Conservation (phyloP, 2,329 filamentous ascomycete species). For the Coniochaeta ligniaria region DNA sequence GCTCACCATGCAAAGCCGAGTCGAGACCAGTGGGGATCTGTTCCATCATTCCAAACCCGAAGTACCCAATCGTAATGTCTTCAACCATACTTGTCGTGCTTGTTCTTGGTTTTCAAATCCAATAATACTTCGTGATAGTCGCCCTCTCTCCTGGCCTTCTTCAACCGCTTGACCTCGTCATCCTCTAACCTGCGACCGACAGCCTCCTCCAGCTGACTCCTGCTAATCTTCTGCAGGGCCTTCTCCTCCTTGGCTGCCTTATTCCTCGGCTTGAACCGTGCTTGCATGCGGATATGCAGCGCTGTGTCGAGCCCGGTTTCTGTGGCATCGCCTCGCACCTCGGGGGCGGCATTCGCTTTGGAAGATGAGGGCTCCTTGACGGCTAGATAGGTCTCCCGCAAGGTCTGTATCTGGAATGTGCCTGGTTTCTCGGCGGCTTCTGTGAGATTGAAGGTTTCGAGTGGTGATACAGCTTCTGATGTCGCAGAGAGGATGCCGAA, state of each 20-base stretch:
- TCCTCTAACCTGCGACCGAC: slow-evolving; percentile 72
- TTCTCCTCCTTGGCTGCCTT: slow-evolving; percentile 77
- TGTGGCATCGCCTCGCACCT: slow-evolving; percentile 71
- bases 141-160: slow-evolving; percentile 76
- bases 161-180: slow-evolving; percentile 77
- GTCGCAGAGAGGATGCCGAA: slow-evolving; percentile 71
- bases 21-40: neutral
- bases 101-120: slow-evolving; percentile 83
- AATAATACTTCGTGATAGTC: slow-evolving; percentile 84
- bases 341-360: slow-evolving; percentile 42
- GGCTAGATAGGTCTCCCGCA: slow-evolving; percentile 63
- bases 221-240: slow-evolving; percentile 76
- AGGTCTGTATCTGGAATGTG: slow-evolving; percentile 69
- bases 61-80: neutral
- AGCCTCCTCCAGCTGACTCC: slow-evolving; percentile 75
- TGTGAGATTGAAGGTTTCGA: slow-evolving; percentile 74
- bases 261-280: slow-evolving; percentile 80
- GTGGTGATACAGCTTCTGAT: slow-evolving; percentile 72
- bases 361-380: slow-evolving; percentile 46
- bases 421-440: slow-evolving; percentile 57
- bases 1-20: neutral
- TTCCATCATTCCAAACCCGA: too few relatives aligned
- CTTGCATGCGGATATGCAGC: slow-evolving; percentile 85
- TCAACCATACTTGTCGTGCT: slow-evolving; percentile 77
- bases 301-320: slow-evolving; percentile 62